Evolutionary conservation across 345 rosid species (phyloP), one percentile per base, ranked within the genome.

Genomic region (Salix brachista): DNA sequence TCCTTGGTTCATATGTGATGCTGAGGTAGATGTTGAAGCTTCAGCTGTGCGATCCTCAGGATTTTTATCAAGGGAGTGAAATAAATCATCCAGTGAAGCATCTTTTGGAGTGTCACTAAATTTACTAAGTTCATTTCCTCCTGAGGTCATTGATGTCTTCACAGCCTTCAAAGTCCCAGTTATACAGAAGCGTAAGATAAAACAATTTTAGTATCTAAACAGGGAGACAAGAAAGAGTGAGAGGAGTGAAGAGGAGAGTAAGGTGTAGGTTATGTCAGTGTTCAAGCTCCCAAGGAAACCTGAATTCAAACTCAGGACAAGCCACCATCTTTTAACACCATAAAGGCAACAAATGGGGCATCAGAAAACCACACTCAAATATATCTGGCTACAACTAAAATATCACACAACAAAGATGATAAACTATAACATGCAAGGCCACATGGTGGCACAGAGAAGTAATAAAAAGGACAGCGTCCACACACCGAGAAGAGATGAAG

Each of bases 41-140:
- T 88, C 97, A 79, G 88, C 82, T 50, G 83, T 81, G 67, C 75
- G 88, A 77, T 84, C 88, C 82, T 88, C 91, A 17, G 83, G 37
- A 71, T 71, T 79, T 81, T 86, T 96, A 78, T 92, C 94, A 81
- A 86, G 50, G 23, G 98, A 94, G 79, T 88, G 99, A 88, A 95
- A 95, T 80, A 93, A 85, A 90, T 93, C 99, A 79, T 93, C 98
- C 87, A 96, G 85, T 69, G 91, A 91, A 79, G 97, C 99, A 92
- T 93, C 99, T 78, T 93, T 96, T 7, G 98, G 98, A 81, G 97
- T 84, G 78, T 96, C 98, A 79, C 97, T 93, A 83, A 92, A 93
- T 82, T 91, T 93, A 86, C 90, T 88, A 75, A 93, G 89, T 82
- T 89, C 99, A 79, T 88, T 91, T 64, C 90, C 89, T 73, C 89